Evolutionary conservation across 129 eudicot genomes (phyloP).

Genomic region (Apium graveolens): DNA sequence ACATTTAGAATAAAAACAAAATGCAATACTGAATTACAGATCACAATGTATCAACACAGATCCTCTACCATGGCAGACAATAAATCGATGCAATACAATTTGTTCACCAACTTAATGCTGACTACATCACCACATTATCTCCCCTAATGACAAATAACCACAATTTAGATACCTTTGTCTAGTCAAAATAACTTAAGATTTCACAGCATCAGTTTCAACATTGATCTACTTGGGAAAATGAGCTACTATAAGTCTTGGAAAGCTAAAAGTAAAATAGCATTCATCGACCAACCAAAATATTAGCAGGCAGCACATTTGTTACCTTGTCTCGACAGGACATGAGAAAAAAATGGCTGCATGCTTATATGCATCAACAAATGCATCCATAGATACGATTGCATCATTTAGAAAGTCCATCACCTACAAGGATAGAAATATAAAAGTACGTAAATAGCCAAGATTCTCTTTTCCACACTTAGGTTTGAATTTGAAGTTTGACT

Average conservation of each 20-base stretch:
- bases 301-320: constrained; percentile 12
- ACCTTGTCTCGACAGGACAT: constrained; percentile 73
- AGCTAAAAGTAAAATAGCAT: background rate
- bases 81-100: background rate
- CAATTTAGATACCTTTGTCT: background rate
- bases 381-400: constrained; percentile 76
- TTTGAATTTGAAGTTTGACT: background rate
- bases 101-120: background rate
- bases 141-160: background rate
- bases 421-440: constrained; percentile 22
- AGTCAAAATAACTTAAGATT: background rate
- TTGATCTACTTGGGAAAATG: background rate
- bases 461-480: background rate
- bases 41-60: background rate
- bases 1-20: no score
- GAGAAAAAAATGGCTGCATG: constrained; percentile 75
- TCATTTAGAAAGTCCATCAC: constrained; percentile 94
- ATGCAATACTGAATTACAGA: background rate
- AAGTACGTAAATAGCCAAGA: background rate
- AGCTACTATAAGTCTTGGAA: background rate
- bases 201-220: background rate
- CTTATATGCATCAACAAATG: constrained; percentile 65
- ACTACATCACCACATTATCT: background rate
- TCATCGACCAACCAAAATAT: background rate
- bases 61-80: background rate